Evolutionary conservation across 192 early-diverging fungal species (phyloP).

Genomic region (Coemansia sp.): DNA sequence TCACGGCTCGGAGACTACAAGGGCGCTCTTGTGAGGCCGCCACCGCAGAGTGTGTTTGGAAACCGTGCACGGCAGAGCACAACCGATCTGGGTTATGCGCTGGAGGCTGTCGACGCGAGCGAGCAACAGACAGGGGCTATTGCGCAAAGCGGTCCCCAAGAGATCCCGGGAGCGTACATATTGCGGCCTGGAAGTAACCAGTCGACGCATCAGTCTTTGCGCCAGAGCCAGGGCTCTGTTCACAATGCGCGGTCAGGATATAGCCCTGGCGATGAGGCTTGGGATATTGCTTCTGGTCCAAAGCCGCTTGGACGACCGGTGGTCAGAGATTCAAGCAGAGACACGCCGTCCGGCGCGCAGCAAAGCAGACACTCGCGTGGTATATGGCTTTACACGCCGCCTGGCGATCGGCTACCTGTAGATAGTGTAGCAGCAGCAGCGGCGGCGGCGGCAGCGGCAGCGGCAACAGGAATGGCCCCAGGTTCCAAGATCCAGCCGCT

Average conservation of each 20-base stretch:
- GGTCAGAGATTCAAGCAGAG: neutral
- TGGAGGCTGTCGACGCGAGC: neutral
- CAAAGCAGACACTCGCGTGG: slow-evolving; percentile 6
- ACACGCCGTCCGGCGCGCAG: neutral
- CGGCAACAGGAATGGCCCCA: neutral
- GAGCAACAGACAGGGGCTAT: neutral
- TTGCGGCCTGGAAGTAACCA: neutral
- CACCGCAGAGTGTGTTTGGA: slow-evolving; percentile 39
- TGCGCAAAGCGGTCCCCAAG: slow-evolving; percentile 20
- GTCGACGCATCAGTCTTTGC: neutral
- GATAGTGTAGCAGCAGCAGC: neutral
- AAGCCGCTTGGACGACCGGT: neutral
- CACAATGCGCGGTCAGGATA: neutral
- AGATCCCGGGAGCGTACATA: slow-evolving; percentile 8
- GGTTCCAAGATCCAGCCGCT: neutral
- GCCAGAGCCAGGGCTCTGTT: slow-evolving; percentile 1
- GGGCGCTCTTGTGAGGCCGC: slow-evolving; percentile 25
- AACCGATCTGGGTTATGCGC: slow-evolving; percentile 10
- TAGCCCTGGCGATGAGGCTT: neutral
- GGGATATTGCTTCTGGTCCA: neutral
- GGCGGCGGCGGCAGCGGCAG: neutral
- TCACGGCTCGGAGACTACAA: slow-evolving; percentile 41
- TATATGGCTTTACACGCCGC: slow-evolving; percentile 29
- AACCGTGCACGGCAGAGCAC: slow-evolving; percentile 12
- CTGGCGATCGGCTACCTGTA: slow-evolving; percentile 16